phyloP scores from a whole-genome alignment of 805 yeast genomes.

The Myxozyma vanderwaltii region DNA sequence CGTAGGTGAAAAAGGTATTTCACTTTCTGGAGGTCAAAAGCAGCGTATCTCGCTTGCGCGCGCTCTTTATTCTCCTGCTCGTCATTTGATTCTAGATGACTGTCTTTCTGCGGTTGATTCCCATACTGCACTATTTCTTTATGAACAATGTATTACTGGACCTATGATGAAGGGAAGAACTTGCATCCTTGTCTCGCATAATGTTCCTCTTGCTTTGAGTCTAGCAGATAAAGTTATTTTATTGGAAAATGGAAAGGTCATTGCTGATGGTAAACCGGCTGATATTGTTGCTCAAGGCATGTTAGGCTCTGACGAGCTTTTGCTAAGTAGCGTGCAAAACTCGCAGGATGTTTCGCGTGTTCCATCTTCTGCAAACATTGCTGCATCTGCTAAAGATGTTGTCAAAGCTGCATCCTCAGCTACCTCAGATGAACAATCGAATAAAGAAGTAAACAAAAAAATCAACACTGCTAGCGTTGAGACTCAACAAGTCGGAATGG shows the following conservation, averaged over 20 bases:
- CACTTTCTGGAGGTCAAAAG: conserved; percentile 96
- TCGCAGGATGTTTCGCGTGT: conserved; percentile 61
- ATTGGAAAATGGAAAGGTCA: conserved; percentile 81
- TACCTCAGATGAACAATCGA: conserved; percentile 74
- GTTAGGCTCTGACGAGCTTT: conserved; percentile 67
- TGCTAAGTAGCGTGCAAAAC: conserved; percentile 19
- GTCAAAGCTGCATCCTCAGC: conserved; percentile 66
- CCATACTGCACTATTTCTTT: conserved; percentile 91
- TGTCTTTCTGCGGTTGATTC: conserved; percentile 97
- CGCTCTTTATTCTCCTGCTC: conserved; percentile 84
- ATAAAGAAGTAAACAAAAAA: conserved; percentile 84
- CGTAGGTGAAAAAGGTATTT: conserved; percentile 96
- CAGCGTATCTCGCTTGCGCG: conserved; percentile 95
- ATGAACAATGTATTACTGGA: conserved; percentile 88
- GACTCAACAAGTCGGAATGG: conserved; percentile 80
- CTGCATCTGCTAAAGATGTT: conserved; percentile 74
- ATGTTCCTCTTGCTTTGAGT: conserved; percentile 82
- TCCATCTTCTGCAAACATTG: conserved; percentile 66
- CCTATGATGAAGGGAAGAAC: conserved; percentile 84
- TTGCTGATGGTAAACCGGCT: conserved; percentile 48
- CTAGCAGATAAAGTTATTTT: conserved; percentile 79
- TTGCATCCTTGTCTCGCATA: conserved; percentile 88
- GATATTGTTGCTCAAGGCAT: conserved; percentile 58
- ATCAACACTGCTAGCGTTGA: conserved; percentile 63
- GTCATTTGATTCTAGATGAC: conserved; percentile 83